Evolutionary conservation across 2,329 filamentous ascomycete species (phyloP).

Genomic region (Fusarium sp.): DNA sequence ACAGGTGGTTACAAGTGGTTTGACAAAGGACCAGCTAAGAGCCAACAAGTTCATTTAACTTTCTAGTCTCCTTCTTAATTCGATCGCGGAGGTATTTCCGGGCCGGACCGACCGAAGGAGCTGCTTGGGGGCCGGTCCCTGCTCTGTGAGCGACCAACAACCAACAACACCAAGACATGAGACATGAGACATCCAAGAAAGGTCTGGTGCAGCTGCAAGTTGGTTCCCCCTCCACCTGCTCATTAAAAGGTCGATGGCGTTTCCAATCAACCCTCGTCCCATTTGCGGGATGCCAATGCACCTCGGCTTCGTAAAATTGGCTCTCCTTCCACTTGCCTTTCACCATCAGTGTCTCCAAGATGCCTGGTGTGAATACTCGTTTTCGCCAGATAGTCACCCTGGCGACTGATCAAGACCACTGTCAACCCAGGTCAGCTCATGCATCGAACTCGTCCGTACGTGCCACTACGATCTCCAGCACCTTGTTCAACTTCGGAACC

Average conservation of each 20-base stretch:
- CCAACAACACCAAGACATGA: background rate
- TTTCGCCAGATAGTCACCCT: background rate
- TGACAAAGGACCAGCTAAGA: background rate
- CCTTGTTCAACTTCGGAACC: background rate
- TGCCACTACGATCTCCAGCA: background rate
- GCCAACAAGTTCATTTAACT: background rate
- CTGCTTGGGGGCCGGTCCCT: background rate
- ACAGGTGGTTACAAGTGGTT: background rate
- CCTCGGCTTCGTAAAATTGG: background rate
- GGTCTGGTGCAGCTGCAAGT: background rate
- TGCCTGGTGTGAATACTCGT: background rate
- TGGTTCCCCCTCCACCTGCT: background rate
- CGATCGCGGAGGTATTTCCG: background rate
- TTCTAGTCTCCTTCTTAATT: background rate
- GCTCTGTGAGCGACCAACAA: background rate
- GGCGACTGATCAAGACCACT: background rate
- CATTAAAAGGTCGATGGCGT: background rate
- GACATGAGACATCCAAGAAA: background rate
- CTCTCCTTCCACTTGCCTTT: background rate
- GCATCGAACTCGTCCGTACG: background rate
- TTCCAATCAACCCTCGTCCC: background rate
- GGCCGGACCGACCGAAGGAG: background rate
- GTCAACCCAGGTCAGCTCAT: background rate
- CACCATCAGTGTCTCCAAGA: background rate
- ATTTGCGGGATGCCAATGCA: background rate